Conservation (phyloP, 1,284 basidiomycete species). For the Mycena citricolor region DNA sequence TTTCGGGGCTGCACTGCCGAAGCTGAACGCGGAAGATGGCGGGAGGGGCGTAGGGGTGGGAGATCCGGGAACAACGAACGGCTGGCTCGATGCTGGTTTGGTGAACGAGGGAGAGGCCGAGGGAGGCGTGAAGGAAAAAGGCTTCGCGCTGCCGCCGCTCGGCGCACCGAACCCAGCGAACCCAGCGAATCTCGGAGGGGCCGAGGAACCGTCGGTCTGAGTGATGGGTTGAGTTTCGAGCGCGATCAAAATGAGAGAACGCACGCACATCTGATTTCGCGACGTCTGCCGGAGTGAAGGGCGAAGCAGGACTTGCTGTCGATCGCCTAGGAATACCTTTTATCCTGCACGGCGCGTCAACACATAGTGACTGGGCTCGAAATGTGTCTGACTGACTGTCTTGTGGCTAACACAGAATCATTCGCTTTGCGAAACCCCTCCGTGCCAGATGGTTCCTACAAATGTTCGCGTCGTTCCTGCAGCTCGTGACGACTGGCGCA, state of each 20-base stretch:
- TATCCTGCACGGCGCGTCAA: slow-evolving; percentile 43
- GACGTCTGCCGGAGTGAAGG: not conserved
- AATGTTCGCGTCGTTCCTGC: too few relatives aligned
- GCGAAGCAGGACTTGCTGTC: slow-evolving; percentile 12
- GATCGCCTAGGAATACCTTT: slow-evolving; percentile 55
- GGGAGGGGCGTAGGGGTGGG: too few relatives aligned
- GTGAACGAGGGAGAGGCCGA: slow-evolving; percentile 24
- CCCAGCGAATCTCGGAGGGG: slow-evolving; percentile 42
- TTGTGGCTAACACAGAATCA: slow-evolving; percentile 46
- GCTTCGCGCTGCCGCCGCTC: slow-evolving; percentile 23
- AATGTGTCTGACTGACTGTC: slow-evolving; percentile 47
- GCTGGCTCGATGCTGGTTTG: slow-evolving; percentile 20
- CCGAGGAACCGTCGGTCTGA: slow-evolving; percentile 12
- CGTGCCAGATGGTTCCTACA: slow-evolving; percentile 43
- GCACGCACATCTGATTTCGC: not conserved
- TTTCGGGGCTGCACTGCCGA: slow-evolving; percentile 20
- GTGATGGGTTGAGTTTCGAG: not conserved
- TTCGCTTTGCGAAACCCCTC: slow-evolving; percentile 56
- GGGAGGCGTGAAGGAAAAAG: slow-evolving; percentile 35
- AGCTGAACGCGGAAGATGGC: slow-evolving; percentile 13
- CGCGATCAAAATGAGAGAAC: not conserved
- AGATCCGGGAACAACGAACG: slow-evolving; percentile 14
- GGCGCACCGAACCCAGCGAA: slow-evolving; percentile 50
- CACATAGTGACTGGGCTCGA: slow-evolving; percentile 6
- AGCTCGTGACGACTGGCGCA: too few relatives aligned